Percentiles rank a stretch among this genome's conserved stretches.
Conservation (phyloP, 163 green algal species). For the Chloromonas sp. region DNA sequence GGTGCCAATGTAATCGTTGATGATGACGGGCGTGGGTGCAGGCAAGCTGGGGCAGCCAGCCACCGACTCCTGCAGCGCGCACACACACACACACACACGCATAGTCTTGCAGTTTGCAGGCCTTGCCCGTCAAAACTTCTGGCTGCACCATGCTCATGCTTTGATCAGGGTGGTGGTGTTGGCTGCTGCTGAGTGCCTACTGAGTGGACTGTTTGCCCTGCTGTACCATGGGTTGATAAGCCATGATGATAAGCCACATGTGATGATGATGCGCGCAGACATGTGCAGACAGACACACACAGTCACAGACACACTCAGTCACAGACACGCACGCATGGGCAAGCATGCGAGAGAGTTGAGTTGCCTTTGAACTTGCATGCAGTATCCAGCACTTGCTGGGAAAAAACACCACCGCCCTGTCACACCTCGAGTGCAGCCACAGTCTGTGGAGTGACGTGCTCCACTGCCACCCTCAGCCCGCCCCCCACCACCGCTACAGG, state of each 20-base stretch:
- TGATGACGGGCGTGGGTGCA: not conserved
- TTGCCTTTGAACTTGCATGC: no score
- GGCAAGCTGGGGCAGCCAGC: not conserved
- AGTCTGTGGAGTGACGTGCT: not conserved
- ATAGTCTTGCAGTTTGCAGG: not conserved
- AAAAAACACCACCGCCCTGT: no score
- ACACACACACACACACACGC: not conserved
- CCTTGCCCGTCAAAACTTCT: not conserved
- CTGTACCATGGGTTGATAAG: no score
- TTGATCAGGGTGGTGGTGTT: no score
- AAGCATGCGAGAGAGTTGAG: no score
- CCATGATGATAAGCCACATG: no score
- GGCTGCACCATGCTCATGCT: not conserved
- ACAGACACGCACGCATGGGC: no score
- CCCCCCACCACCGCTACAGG: not conserved
- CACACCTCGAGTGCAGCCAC: not conserved
- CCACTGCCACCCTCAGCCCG: not conserved
- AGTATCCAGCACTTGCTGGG: no score
- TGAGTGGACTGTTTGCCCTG: no score
- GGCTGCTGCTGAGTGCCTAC: no score
- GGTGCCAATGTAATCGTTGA: slow-evolving; percentile 1
- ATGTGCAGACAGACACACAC: not conserved
- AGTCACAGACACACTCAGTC: no score
- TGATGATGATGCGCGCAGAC: not conserved
- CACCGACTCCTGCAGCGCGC: not conserved